Base-by-base conservation (phyloP, 2,329 filamentous ascomycete genomes). In the Lecanicillium sp. region DNA sequence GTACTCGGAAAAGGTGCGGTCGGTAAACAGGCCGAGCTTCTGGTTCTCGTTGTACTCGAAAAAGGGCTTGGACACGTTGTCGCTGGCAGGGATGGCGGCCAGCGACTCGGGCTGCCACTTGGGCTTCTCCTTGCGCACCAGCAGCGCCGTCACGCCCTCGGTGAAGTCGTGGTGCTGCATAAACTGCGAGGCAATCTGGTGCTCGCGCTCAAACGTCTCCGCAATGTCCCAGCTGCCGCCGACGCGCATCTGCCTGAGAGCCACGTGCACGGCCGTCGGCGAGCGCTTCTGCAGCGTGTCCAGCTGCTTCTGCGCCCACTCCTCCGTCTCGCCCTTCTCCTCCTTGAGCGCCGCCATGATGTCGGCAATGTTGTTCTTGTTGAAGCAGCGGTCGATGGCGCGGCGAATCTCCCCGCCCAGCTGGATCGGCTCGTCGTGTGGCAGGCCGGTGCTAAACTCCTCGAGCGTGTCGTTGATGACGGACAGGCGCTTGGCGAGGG, bases 101-200 rank as follows among this genome's bases (percentile, higher is more conserved):
- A 97, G 70, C 6, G 73, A 77, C 31, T 74, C 71, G 4, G 88
- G 89, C 46, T 82, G 61, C 92, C 92, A 98, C 44, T 72, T 66
- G 2, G 89, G 85, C 17, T 69, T 69, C 47, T 64, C 50, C 64
- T 87, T 87, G 54, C 78, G 72, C 51, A 92, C 74, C 29, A 98
- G 72, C 35, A 83, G 74, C 17, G 87, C 82, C 37, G 78, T 78
- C n/a, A 98, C 90, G 39, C 92, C 92, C 64, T 94, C 87, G 31
- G 80, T 80, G 55, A 98, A 98, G 62, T 98, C 92, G 4, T 78
- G 84, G 58, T 92, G 83, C 41, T 73, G 72, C 90, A 98, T 97
- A 68, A 98, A 97, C 46, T 79, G 77, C 42, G 74, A 68, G 2
- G 90, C 88, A 43, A 98, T 87, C 55, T 83, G 74, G 62, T 92